These are phyloP conservation scores for Coelastrella sp. DNA, from an alignment of 139 green algal species.

Conservation along the genomic window DNA sequence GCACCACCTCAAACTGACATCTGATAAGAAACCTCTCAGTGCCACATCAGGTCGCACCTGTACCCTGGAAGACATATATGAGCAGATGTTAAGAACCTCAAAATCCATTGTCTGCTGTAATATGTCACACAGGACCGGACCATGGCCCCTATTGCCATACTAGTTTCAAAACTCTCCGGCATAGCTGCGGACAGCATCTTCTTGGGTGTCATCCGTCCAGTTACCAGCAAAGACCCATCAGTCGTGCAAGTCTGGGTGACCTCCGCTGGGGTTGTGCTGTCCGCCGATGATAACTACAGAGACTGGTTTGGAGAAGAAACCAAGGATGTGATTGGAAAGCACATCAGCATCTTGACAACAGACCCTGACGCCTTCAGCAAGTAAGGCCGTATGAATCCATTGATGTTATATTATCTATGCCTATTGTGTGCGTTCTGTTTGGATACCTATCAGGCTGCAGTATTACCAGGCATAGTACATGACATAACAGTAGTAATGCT, in stretches of 20 bases:
- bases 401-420: neutral
- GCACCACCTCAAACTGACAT: too few species aligned
- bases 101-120: too few species aligned
- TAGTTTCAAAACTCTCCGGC: neutral
- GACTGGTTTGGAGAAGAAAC: neutral
- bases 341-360: slow-evolving; percentile 29
- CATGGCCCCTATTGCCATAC: neutral
- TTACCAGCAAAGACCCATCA: neutral
- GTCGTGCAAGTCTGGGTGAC: neutral
- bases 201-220: slow-evolving; percentile 5
- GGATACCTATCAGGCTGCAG: too few species aligned
- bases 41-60: too few species aligned
- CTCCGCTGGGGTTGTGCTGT: slow-evolving; percentile 4
- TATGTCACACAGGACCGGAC: slow-evolving; percentile 21
- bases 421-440: too few species aligned
- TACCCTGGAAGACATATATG: too few species aligned
- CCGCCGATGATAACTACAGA: neutral
- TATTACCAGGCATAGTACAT: too few species aligned
- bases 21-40: too few species aligned
- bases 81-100: too few species aligned
- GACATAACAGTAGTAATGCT: too few species aligned
- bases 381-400: neutral
- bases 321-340: slow-evolving; percentile 11
- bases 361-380: slow-evolving; percentile 9
- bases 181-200: neutral